Conservation (phyloP, 495 filamentous ascomycete genomes). For the Neurospora sp. region DNA sequence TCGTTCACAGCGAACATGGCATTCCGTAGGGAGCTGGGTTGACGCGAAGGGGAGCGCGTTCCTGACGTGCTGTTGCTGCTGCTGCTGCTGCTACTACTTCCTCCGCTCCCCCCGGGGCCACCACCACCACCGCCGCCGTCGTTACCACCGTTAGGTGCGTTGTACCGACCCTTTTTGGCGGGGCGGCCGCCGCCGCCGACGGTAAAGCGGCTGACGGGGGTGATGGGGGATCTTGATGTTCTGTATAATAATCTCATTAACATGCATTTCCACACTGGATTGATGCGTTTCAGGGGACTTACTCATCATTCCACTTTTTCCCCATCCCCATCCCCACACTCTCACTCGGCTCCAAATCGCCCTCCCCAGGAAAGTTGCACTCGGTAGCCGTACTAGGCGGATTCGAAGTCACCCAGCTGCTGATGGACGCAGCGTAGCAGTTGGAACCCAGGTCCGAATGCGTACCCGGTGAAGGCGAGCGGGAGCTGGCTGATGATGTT, state of each 20-base stretch:
- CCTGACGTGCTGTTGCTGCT: neutral
- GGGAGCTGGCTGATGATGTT: constrained; percentile 12
- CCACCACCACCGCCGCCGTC: neutral
- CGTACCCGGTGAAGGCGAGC: constrained; percentile 12
- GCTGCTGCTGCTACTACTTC: neutral
- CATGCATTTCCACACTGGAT: too few relatives aligned
- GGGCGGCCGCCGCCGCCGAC: constrained; percentile 5
- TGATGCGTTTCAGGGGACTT: too few relatives aligned
- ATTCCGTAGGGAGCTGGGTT: constrained; percentile 10
- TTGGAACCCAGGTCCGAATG: constrained; percentile 12
- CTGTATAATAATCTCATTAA: too few relatives aligned
- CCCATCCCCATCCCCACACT: neutral
- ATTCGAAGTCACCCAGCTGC: constrained; percentile 16
- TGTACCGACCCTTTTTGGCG: constrained; percentile 2
- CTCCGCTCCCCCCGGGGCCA: neutral
- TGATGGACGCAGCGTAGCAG: constrained; percentile 11
- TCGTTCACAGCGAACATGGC: constrained; percentile 6
- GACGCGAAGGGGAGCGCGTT: constrained; percentile 3
- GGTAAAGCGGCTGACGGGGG: constrained; percentile 5
- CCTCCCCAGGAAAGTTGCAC: constrained; percentile 6
- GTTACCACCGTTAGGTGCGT: neutral
- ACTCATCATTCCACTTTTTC: constrained; percentile 16
- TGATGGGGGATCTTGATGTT: constrained; percentile 1
- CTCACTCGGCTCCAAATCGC: constrained; percentile 9
- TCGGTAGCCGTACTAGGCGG: constrained; percentile 3